phyloP scores from a whole-genome alignment of 495 filamentous ascomycete species.

The Neurospora tetraspora region DNA sequence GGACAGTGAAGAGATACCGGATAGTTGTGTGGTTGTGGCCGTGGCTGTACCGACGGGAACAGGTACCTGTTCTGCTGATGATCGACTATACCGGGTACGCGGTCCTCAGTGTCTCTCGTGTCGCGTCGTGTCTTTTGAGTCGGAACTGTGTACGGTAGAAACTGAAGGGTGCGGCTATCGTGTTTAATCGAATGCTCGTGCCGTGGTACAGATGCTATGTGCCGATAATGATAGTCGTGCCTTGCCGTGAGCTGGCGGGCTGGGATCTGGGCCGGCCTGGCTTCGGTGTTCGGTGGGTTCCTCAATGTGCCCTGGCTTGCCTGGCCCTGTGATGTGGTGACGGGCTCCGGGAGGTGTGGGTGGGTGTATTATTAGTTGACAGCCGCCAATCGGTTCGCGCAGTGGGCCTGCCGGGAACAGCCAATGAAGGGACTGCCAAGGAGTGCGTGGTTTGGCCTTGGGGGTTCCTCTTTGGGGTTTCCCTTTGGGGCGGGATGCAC shows the following conservation, averaged over 20 bases:
- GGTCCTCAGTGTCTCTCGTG: not conserved
- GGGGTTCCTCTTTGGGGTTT: not conserved
- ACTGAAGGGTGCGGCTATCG: not conserved
- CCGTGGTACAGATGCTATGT: not conserved
- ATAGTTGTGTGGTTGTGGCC: not conserved
- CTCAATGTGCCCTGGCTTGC: not conserved
- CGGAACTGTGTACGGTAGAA: not conserved
- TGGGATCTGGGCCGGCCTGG: not conserved
- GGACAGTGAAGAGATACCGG: not conserved
- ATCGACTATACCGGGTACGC: not conserved
- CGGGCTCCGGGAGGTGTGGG: not conserved
- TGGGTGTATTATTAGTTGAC: not conserved
- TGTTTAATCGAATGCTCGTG: not conserved
- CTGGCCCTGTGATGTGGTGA: not conserved
- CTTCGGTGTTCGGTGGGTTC: not conserved
- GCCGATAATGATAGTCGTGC: not conserved
- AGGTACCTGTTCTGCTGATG: not conserved
- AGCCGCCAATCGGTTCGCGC: not conserved
- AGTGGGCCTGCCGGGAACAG: not conserved
- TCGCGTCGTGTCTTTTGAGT: not conserved
- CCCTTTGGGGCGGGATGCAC: not conserved
- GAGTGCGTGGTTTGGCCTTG: not conserved
- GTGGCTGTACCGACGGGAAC: not conserved
- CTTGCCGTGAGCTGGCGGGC: not conserved
- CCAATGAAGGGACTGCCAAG: not conserved